Conservation (phyloP, 345 rosid genomes). For the Sisymbrium altissimum region DNA sequence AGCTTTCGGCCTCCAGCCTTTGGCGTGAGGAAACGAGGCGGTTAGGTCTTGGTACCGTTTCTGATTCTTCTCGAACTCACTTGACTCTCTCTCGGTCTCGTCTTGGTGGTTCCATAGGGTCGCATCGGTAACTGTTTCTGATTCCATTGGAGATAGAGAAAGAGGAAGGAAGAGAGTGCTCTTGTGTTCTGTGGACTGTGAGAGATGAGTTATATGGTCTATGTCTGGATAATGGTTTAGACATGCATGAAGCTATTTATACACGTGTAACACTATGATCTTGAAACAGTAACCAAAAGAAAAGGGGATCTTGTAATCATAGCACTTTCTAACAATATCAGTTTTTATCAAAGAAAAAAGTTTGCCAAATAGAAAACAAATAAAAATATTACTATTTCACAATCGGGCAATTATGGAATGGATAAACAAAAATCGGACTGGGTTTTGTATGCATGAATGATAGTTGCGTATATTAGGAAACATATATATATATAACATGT, state of each 20-base stretch:
- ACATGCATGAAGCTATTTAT: constrained; percentile 2
- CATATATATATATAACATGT: too few relatives aligned
- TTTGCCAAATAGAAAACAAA: background rate
- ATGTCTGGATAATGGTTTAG: background rate
- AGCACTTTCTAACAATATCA: background rate
- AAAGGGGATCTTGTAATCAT: background rate
- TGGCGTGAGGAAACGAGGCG: background rate
- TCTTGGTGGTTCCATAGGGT: background rate
- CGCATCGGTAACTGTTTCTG: background rate
- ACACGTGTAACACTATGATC: background rate
- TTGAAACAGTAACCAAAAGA: background rate
- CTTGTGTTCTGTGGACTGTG: background rate
- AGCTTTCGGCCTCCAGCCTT: background rate
- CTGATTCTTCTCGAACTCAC: background rate
- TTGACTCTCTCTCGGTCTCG: background rate
- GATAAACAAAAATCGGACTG: background rate
- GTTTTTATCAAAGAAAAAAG: background rate
- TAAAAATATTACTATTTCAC: background rate
- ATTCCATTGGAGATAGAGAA: background rate
- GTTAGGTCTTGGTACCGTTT: background rate
- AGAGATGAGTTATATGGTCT: background rate
- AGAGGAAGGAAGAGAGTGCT: background rate
- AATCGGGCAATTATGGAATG: background rate
- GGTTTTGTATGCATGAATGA: background rate
- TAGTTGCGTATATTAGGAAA: background rate